phyloP scores from a whole-genome alignment of 2,329 filamentous ascomycete species.

The Penicillium sp. region DNA sequence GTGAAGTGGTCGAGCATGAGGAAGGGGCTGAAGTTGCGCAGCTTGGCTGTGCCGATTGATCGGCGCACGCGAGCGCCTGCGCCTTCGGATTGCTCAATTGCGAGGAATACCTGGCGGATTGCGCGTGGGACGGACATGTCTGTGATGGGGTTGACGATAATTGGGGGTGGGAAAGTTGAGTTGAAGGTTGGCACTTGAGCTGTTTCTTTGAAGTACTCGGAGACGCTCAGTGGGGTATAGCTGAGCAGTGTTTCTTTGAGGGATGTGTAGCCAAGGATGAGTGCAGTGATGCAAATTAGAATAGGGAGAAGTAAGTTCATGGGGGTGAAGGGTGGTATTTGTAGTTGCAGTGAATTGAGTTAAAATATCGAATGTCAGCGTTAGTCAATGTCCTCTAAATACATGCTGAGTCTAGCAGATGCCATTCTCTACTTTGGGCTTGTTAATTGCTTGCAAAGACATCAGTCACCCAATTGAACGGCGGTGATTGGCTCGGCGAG shows the following conservation, averaged over 20 bases:
- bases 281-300: conserved; percentile 41
- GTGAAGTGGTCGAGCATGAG: conserved; percentile 95
- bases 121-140: conserved; percentile 71
- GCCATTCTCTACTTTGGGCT: not conserved
- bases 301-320: conserved; percentile 42
- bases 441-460: conserved; percentile 8
- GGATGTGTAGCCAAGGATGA: conserved; percentile 27
- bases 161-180: conserved; percentile 1
- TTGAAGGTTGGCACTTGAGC: conserved; percentile 5
- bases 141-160: conserved; percentile 34
- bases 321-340: conserved; percentile 28
- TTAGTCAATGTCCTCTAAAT: conserved; percentile 29
- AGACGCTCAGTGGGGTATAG: conserved; percentile 15
- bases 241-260: conserved; percentile 22
- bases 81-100: conserved; percentile 83
- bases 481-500: not conserved
- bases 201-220: conserved; percentile 12
- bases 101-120: conserved; percentile 81
- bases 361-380: conserved; percentile 15
- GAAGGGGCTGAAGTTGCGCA: conserved; percentile 88
- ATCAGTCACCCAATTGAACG: conserved; percentile 25
- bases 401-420: not conserved
- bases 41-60: conserved; percentile 78
- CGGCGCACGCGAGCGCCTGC: conserved; percentile 84
- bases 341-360: conserved; percentile 7